These are phyloP conservation scores for Pseudogymnoascus sp. DNA, from an alignment of 2,329 filamentous ascomycete species.

Conservation along the genomic window DNA sequence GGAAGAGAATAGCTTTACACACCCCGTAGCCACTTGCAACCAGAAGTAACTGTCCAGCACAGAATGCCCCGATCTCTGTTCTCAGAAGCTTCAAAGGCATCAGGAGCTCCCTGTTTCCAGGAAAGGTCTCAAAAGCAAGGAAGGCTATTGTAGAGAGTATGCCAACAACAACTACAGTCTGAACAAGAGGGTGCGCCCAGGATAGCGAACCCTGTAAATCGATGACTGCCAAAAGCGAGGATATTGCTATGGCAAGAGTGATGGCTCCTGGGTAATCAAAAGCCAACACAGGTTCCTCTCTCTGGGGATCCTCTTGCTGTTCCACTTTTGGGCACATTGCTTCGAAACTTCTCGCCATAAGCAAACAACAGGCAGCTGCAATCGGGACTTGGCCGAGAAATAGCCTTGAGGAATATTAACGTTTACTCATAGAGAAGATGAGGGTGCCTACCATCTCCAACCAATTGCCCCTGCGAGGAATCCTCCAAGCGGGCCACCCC, in stretches of 20 bases:
- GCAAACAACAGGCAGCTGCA: slow-evolving; percentile 13
- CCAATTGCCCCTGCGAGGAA: slow-evolving; percentile 3
- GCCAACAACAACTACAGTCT: slow-evolving; percentile 11
- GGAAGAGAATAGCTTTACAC: slow-evolving; percentile 4
- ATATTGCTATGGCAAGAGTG: slow-evolving; percentile 15
- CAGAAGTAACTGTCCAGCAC: slow-evolving; percentile 15
- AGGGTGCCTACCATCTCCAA: slow-evolving; percentile 4
- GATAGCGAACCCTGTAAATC: slow-evolving; percentile 14
- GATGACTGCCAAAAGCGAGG: slow-evolving; percentile 16
- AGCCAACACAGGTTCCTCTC: slow-evolving; percentile 7
- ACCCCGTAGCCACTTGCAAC: slow-evolving; percentile 17
- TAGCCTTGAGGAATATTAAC: neutral
- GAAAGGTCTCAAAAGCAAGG: slow-evolving; percentile 14
- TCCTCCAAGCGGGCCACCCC: neutral
- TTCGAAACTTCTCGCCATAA: slow-evolving; percentile 11
- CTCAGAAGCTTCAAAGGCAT: slow-evolving; percentile 16
- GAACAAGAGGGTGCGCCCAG: slow-evolving; percentile 14
- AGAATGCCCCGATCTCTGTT: slow-evolving; percentile 16
- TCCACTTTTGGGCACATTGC: slow-evolving; percentile 6
- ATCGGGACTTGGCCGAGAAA: slow-evolving; percentile 3
- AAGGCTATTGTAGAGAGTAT: slow-evolving; percentile 11
- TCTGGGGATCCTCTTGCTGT: neutral
- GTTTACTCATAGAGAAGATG: neutral
- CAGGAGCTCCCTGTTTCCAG: slow-evolving; percentile 15
- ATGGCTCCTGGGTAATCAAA: slow-evolving; percentile 17